Evolutionary conservation across 2,329 filamentous ascomycete species (phyloP).

Genomic region (Xylariomycetidae sp.): DNA sequence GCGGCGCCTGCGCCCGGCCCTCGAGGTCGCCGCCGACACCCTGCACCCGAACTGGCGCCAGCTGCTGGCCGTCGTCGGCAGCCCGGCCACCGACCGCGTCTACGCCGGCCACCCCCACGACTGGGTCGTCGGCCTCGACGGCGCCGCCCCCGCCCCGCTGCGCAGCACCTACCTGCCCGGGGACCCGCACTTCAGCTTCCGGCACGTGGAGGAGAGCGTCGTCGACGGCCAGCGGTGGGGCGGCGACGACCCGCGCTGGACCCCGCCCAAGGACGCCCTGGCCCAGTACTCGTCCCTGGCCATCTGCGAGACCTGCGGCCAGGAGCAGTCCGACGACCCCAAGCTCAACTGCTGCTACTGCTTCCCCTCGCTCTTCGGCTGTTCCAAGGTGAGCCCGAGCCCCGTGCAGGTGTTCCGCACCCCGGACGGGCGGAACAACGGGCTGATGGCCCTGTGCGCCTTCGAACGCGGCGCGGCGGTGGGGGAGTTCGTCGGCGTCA

Average conservation of each 20-base stretch:
- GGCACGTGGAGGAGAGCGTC: constrained; percentile 42
- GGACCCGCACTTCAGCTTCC: constrained; percentile 40
- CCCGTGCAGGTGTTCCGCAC: constrained; percentile 50
- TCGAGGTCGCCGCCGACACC: constrained; percentile 49
- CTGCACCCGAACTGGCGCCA: constrained; percentile 48
- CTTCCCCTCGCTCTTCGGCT: constrained; percentile 46
- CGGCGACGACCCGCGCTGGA: constrained; percentile 41
- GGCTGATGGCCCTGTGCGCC: constrained; percentile 37
- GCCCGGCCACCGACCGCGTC: constrained; percentile 29
- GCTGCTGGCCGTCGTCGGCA: constrained; percentile 40
- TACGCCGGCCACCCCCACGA: constrained; percentile 45
- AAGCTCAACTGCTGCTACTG: constrained; percentile 44
- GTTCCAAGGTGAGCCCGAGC: constrained; percentile 27
- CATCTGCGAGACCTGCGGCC: constrained; percentile 38
- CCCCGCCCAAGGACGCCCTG: constrained; percentile 19
- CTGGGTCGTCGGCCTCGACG: constrained; percentile 40
- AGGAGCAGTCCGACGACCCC: constrained; percentile 44
- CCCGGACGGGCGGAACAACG: constrained; percentile 47
- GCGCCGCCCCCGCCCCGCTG: constrained; percentile 33
- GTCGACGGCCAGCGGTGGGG: constrained; percentile 44
- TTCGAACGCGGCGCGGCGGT: constrained; percentile 47
- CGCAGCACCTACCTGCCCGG: constrained; percentile 39
- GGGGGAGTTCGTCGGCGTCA: constrained; percentile 49
- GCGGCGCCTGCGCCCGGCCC: constrained; percentile 34
- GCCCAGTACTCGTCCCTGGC: constrained; percentile 17